Evolutionary conservation across 2,329 filamentous ascomycete species (phyloP), one percentile per base, ranked within the genome.

Genomic region (Pyrenochaeta sp.): DNA sequence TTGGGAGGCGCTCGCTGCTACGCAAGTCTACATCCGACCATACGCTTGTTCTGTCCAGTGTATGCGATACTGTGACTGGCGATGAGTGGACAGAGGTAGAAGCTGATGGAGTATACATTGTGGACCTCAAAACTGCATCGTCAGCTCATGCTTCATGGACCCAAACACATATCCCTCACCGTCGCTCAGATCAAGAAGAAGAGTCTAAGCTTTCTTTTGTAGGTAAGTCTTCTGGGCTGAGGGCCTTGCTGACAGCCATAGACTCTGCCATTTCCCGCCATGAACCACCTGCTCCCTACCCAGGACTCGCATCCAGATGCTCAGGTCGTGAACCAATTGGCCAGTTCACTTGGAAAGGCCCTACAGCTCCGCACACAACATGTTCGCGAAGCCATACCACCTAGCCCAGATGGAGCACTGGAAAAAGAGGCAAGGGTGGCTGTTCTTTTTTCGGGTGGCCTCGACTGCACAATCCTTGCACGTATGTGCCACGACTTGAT

Each of bases 401-500:
- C 50, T 14, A 27, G 23, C 7, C 2, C 40, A 23, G 11, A 39
- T n/a, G 27, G 37, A 10, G 29, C 20, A 1, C n/a, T 37, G 1
- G 20, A 52, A 4, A 27, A 50, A 43, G 56, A 64, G 58, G 80
- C 84, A 15, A 83, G 83, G 49, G 75, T 97, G 12, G 92, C 92
- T 0, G 82, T 99, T 1, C 80, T 99, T 0, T 99, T 98, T 74
- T 99, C 95, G 0, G 95, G 95, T 2, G 95, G 95, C 0, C 83
- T 99, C 6, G 95, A 99, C 74, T 98, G 95, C 71, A 94, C 93
- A 0, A 81, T 97, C 0, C 81, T 99, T 43, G 94, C 94, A 18
- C 86, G 92, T 37, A 77, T 98, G 20, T 82, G 85, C 10, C 90
- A 97, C 70, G 89, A 96, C 11, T 76, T 96, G 2, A 72, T 98